These are phyloP conservation scores for Cordyceps javanica DNA, from an alignment of 2,329 filamentous ascomycete species.

Conservation along the genomic window DNA sequence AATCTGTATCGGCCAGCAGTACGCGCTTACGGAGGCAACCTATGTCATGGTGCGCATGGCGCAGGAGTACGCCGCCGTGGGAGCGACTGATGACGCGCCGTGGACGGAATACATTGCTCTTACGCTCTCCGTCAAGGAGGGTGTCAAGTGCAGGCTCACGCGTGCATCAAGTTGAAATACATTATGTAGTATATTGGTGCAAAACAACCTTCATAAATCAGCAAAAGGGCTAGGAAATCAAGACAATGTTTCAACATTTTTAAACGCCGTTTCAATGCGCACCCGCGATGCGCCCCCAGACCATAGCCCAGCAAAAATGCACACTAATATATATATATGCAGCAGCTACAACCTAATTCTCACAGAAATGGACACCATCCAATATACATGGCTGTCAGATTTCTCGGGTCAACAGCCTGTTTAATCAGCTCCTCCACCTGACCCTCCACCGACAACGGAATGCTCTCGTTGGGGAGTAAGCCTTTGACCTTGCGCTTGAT, in stretches of 20 bases:
- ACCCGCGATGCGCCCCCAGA: not conserved
- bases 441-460: conserved; percentile 89
- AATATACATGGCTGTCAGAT: conserved; percentile 92
- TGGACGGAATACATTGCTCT: not conserved
- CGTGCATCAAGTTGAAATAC: not conserved
- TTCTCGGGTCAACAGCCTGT: conserved; percentile 73
- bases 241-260: not conserved
- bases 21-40: not conserved
- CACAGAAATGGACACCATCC: conserved; percentile 69
- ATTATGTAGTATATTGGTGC: no score
- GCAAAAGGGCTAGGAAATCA: no score
- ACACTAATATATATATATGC: not conserved
- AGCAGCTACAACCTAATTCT: not conserved
- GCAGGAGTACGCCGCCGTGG: conserved; percentile 11
- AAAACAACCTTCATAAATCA: no score
- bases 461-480: conserved; percentile 76
- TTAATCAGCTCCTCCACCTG: conserved; percentile 95
- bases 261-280: not conserved
- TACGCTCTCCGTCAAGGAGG: not conserved
- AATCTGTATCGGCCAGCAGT: conserved; percentile 25
- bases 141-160: not conserved
- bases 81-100: not conserved
- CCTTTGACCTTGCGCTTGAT: conserved; percentile 84
- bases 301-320: not conserved
- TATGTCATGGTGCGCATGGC: conserved; percentile 12